phyloP scores from a whole-genome alignment of 163 green algal species.

The Chlorella variabilis region DNA sequence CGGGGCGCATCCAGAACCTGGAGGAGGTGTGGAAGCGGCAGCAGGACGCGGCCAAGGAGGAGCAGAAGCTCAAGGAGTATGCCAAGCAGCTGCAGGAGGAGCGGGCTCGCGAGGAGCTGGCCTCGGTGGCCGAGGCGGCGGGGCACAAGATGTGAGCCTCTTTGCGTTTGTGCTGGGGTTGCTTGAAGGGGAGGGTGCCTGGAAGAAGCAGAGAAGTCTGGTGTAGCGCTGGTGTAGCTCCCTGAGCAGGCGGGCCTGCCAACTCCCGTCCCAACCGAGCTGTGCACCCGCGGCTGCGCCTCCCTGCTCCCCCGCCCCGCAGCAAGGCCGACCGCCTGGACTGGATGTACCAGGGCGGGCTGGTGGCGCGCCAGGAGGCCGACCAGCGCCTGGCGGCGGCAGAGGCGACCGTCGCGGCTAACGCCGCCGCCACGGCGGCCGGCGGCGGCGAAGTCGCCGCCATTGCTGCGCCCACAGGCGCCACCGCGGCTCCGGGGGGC shows the following conservation, averaged over 20 bases:
- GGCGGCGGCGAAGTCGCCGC: background rate
- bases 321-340: slow-evolving; percentile 83
- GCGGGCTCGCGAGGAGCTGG: slow-evolving; percentile 76
- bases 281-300: too few species aligned
- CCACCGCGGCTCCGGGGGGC: background rate
- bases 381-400: slow-evolving; percentile 57
- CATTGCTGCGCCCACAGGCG: background rate
- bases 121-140: slow-evolving; percentile 55
- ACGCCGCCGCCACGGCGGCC: slow-evolving; percentile 61
- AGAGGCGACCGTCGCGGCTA: slow-evolving; percentile 1
- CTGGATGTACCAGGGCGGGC: slow-evolving; percentile 92
- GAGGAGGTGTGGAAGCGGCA: slow-evolving; percentile 93
- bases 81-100: slow-evolving; percentile 87
- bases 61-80: slow-evolving; percentile 82
- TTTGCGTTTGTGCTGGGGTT: background rate
- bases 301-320: slow-evolving; percentile 23
- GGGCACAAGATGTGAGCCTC: slow-evolving; percentile 66
- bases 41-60: slow-evolving; percentile 77
- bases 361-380: slow-evolving; percentile 80
- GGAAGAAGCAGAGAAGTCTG: too few species aligned
- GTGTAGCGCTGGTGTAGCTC: too few species aligned
- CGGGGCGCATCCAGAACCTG: slow-evolving; percentile 76
- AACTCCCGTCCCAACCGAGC: too few species aligned
- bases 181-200: background rate
- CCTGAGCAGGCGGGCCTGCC: too few species aligned